A percentile compares a stretch with the other conserved stretches of the same genome.
Conservation (phyloP, 2,329 filamentous ascomycete genomes). For the Trichophyton rubrum region DNA sequence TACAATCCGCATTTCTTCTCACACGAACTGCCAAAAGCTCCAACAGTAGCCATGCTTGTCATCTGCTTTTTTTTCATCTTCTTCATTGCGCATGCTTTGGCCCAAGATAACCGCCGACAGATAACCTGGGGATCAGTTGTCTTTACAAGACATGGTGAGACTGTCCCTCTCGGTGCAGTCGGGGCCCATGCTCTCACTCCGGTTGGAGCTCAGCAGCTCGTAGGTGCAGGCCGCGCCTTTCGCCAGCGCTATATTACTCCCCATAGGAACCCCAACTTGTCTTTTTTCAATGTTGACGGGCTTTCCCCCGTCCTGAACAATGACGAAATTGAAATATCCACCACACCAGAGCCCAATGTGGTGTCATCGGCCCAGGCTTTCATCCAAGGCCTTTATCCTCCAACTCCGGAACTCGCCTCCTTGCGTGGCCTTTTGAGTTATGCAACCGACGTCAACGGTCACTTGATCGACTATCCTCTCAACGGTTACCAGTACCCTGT, state of each 20-base stretch:
- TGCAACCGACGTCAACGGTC: conserved; percentile 37
- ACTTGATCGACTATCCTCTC: conserved; percentile 36
- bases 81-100: neutral
- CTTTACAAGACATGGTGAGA: conserved; percentile 44
- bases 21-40: neutral
- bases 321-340: conserved; percentile 37
- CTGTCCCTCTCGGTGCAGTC: conserved; percentile 35
- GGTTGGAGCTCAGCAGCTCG: conserved; percentile 44
- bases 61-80: neutral
- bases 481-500: conserved; percentile 46
- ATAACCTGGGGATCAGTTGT: conserved; percentile 40
- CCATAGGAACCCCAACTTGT: conserved; percentile 14
- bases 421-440: conserved; percentile 24
- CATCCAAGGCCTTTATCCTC: conserved; percentile 50
- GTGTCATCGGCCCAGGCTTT: conserved; percentile 47
- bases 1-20: no score
- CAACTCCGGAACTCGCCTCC: conserved; percentile 26
- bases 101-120: conserved; percentile 19
- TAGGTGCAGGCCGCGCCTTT: conserved; percentile 39
- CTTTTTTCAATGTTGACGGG: conserved; percentile 30
- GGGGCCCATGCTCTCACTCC: conserved; percentile 33
- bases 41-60: neutral
- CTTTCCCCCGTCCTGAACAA: conserved; percentile 37
- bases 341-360: conserved; percentile 37
- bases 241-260: conserved; percentile 41